phyloP scores from a whole-genome alignment of 768 basidiomycete species.

The Psilocybe subaeruginosa region DNA sequence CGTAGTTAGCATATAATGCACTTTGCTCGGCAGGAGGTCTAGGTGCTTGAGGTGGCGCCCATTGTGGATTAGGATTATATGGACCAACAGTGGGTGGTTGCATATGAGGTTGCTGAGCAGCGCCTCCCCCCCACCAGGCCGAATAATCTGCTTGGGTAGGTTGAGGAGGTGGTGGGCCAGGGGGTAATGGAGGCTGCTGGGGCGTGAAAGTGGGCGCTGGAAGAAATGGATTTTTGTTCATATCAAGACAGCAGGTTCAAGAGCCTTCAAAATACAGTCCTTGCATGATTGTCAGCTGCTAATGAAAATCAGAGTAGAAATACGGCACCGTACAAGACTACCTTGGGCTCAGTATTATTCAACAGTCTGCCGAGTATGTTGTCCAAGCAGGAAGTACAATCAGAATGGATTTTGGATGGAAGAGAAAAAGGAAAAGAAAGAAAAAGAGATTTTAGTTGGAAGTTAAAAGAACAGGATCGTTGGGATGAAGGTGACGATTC shows the following conservation, averaged over 20 bases:
- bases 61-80: slow-evolving; percentile 69
- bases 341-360: not conserved
- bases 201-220: slow-evolving; percentile 69
- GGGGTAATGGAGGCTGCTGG: slow-evolving; percentile 77
- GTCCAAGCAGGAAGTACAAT: not conserved
- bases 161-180: slow-evolving; percentile 77
- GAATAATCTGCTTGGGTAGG: slow-evolving; percentile 73
- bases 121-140: slow-evolving; percentile 73
- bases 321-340: not conserved
- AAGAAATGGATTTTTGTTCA: slow-evolving; percentile 88
- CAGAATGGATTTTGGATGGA: not conserved
- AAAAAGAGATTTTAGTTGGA: not conserved
- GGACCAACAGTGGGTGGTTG: slow-evolving; percentile 52
- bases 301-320: not conserved
- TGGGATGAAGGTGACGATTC: not conserved
- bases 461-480: not conserved
- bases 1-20: slow-evolving; percentile 89
- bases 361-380: not conserved
- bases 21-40: slow-evolving; percentile 79
- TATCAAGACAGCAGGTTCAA: slow-evolving; percentile 27
- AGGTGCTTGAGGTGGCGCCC: slow-evolving; percentile 64
- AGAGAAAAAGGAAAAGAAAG: not conserved
- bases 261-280: slow-evolving; percentile 9
- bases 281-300: not conserved
- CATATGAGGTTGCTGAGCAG: slow-evolving; percentile 49